These are phyloP conservation scores for Ogataea paradorogensis DNA, from an alignment of 805 yeast genomes.

Conservation along the genomic window DNA sequence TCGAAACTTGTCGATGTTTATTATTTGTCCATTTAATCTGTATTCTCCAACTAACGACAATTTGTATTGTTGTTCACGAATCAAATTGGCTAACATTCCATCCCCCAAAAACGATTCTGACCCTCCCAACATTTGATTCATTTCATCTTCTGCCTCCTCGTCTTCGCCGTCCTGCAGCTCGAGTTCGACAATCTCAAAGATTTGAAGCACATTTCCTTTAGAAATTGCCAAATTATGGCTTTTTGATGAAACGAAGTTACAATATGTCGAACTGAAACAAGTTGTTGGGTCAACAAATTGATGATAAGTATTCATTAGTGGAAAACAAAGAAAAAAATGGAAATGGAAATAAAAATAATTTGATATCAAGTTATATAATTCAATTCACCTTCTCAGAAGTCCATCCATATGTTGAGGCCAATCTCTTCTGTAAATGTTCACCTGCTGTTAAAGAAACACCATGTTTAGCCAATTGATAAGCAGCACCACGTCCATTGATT, in stretches of 20 bases:
- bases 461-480: slow-evolving; percentile 34
- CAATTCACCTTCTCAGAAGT: slow-evolving; percentile 10
- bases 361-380: not conserved
- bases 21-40: slow-evolving; percentile 65
- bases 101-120: slow-evolving; percentile 23
- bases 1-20: slow-evolving; percentile 51
- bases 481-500: slow-evolving; percentile 36
- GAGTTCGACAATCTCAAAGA: slow-evolving; percentile 44
- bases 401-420: slow-evolving; percentile 66
- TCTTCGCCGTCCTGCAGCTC: slow-evolving; percentile 20
- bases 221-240: slow-evolving; percentile 61
- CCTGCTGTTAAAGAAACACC: slow-evolving; percentile 58
- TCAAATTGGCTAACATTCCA: slow-evolving; percentile 19
- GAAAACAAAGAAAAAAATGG: not conserved
- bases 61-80: slow-evolving; percentile 23
- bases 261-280: slow-evolving; percentile 57
- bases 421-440: slow-evolving; percentile 61
- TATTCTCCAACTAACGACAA: slow-evolving; percentile 58
- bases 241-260: slow-evolving; percentile 38
- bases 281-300: slow-evolving; percentile 75
- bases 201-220: slow-evolving; percentile 65
- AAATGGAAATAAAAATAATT: slow-evolving; percentile 2
- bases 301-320: slow-evolving; percentile 77
- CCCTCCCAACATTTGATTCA: slow-evolving; percentile 15
- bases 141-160: slow-evolving; percentile 15